phyloP scores from a whole-genome alignment of 495 filamentous ascomycete genomes.

The Neurospora cerealis region DNA sequence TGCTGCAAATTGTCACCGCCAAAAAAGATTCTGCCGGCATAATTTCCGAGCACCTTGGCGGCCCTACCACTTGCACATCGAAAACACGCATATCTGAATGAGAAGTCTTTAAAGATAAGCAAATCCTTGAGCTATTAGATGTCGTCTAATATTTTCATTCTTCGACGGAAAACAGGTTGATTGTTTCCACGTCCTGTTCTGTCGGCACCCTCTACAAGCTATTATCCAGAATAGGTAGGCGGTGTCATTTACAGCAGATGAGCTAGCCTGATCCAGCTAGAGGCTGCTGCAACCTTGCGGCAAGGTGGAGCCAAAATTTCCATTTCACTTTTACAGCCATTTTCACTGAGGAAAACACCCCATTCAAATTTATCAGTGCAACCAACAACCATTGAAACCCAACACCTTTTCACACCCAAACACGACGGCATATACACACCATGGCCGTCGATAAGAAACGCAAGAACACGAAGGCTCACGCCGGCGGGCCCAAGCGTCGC shows the following conservation, averaged over 20 bases:
- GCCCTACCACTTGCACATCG: neutral
- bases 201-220: neutral
- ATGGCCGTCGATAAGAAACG: conserved; percentile 35
- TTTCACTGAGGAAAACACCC: neutral
- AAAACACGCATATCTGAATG: neutral
- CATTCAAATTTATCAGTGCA: neutral
- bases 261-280: neutral
- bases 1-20: neutral
- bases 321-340: neutral
- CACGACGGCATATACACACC: neutral
- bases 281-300: neutral
- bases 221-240: neutral
- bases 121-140: neutral
- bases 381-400: neutral
- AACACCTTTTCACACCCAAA: neutral
- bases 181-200: neutral
- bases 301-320: conserved; percentile 19
- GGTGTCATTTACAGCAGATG: neutral
- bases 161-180: neutral
- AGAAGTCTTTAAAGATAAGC: neutral
- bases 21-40: neutral
- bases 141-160: neutral
- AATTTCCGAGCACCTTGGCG: neutral
- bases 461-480: conserved; percentile 25
- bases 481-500: conserved; percentile 35